Base-by-base conservation (phyloP, 1,139 yeast genomes). In the Pichia sp. region DNA sequence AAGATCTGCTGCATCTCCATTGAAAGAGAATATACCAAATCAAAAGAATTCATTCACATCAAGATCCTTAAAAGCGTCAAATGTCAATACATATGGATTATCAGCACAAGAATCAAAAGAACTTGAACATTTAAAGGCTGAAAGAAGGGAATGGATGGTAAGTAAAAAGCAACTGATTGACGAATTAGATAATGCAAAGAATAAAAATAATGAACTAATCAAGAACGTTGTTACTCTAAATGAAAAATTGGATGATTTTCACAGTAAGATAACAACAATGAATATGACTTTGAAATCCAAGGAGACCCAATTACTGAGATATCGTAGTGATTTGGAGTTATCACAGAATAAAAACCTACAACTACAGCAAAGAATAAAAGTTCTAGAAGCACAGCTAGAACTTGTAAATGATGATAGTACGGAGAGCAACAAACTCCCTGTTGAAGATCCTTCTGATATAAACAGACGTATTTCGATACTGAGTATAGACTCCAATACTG, bases 1-100 rank as follows among this genome's bases (percentile, higher is more conserved):
- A 56, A 69, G 90, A 54, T 72, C 76, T 0, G 85, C 88, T 0
- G 70, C 85, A 0, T 82, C 88, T 0, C 89, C 89, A 0, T 73
- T 79, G 27, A 81, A 80, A 56, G 66, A 77, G 27, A 63, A 65
- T 44, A 62, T 29, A 7, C 44, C 39, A 13, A 39, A 53, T 8
- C 44, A 46, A 12, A 59, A 59, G 37, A 58, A 57, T 56, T 54
- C 55, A 25, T 44, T 60, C 36, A 61, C 71, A 0, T 64, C 68
- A 2, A 63, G 66, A 53, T 56, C 69, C 0, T 53, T 67, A 36
- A 63, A 61, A 22, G 58, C 61, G 3, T 40, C 58, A 2, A 34
- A 53, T 15, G 48, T 56, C 7, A 52, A 46, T 51, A 22, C 54
- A 12, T 53, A 51, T 12, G 51, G 61, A 38, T 52, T 56, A 26